Conservation (phyloP, 202 grass and related monocot species). For the Carex sylvatica region DNA sequence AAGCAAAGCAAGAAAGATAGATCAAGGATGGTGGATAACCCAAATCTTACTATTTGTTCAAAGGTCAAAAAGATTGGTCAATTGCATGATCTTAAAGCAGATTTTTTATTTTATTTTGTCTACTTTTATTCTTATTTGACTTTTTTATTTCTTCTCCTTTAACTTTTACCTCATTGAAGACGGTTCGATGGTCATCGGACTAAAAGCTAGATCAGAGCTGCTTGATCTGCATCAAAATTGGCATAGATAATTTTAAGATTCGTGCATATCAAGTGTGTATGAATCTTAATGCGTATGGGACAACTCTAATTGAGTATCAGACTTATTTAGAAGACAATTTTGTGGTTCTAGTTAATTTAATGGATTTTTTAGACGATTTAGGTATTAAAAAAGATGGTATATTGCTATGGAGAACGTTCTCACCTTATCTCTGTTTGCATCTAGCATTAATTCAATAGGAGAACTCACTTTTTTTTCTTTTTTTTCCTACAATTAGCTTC, state of each 20-base stretch:
- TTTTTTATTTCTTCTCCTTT: neutral
- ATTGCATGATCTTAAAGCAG: conserved; percentile 29
- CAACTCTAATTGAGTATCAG: too few species aligned
- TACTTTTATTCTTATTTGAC: conserved; percentile 18
- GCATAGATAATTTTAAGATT: too few species aligned
- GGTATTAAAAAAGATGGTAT: neutral
- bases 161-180: neutral
- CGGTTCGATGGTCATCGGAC: too few species aligned
- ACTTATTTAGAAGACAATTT: neutral
- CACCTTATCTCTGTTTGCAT: neutral
- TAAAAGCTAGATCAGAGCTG: too few species aligned
- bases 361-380: neutral
- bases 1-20: conserved; percentile 5
- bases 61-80: conserved; percentile 18
- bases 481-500: neutral
- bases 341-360: neutral
- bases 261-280: too few species aligned
- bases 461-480: too few species aligned
- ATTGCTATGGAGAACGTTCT: neutral
- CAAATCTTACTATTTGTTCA: conserved; percentile 26
- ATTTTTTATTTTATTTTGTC: conserved; percentile 20
- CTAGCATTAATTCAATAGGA: neutral
- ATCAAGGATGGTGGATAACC: conserved; percentile 15
- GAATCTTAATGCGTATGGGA: too few species aligned
- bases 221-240: too few species aligned